Base-by-base conservation (phyloP, 768 basidiomycete species). In the Galerina sulciceps region DNA sequence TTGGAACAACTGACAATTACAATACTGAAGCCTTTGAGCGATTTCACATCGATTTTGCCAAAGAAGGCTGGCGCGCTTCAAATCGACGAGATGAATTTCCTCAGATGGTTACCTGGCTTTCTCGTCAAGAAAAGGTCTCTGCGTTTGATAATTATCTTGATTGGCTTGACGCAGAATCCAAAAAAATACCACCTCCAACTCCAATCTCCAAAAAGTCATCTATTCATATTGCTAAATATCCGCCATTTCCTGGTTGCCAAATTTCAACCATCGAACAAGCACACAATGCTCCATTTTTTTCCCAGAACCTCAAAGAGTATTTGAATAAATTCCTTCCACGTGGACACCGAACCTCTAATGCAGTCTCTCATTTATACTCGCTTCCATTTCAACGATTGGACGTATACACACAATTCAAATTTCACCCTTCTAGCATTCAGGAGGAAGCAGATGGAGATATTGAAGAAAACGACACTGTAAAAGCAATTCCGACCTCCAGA, bases 1-100 rank as follows among this genome's bases (percentile, higher is more conserved):
- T 69, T 53, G 72, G 75, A 2, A 71, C 70, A 13, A 62, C 67
- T 0, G 72, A 76, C 53, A 69, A 70, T 44, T 71, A 67, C 64
- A 71, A 70, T 45, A 75, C 70, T 0, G 75, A 78, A 40, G 49
- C 58, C 1, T 67, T 67, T 15, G 73, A 77, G 58, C 64, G 69
- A 0, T 60, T 78, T 0, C 79, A 79, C 46, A 79, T 78, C 35
- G 68, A 79, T 60, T 73, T 70, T 41, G 70, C 76, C 6, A 81
- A 80, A 54, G 31, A 69, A 0, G 71, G 63, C 1, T 72, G 64
- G 44, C 20, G 64, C 26, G 68, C 69, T 1, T 62, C 65, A 10
- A 74, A 75, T 44, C 60, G 58, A 38, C 44, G 65, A 10, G 67
- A 75, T 26, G 68, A 67, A 36, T 63, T 66, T 57, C 59, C 64